Conservation (phyloP, 2,329 filamentous ascomycete species). For the Pseudocercospora macadamiae region DNA sequence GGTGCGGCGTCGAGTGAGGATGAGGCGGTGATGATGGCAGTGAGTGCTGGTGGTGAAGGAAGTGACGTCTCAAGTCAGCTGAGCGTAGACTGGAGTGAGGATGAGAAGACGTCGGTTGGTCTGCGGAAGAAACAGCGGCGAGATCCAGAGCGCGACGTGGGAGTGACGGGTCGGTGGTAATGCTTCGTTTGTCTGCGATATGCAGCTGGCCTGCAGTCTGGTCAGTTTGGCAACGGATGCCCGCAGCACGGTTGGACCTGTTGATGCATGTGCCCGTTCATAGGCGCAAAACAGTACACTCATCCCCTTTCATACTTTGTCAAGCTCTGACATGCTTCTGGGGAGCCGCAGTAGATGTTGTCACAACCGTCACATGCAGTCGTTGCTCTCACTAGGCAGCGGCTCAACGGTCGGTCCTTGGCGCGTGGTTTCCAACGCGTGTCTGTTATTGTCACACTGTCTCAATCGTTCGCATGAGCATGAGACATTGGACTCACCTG, state of each 20-base stretch:
- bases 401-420: background rate
- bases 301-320: background rate
- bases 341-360: background rate
- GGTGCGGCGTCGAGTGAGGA: conserved; percentile 12
- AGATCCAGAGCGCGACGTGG: background rate
- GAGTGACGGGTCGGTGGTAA: background rate
- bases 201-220: conserved; percentile 1
- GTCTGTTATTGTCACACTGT: background rate
- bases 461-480: background rate
- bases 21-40: conserved; percentile 13
- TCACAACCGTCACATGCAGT: background rate
- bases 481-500: conserved; percentile 1
- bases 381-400: background rate
- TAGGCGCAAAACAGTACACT: background rate
- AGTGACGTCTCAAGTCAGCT: conserved; percentile 4
- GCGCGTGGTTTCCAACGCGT: background rate
- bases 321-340: background rate
- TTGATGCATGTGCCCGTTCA: background rate
- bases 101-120: background rate
- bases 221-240: background rate
- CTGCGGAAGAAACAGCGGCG: background rate
- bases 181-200: background rate
- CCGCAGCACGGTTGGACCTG: background rate
- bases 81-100: conserved; percentile 1
- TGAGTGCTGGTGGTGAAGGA: background rate